Percentiles rank a stretch among this genome's conserved stretches.
These are phyloP conservation scores for Juncus effusus DNA, from an alignment of 176 grass and related monocot species.

Conservation along the genomic window DNA sequence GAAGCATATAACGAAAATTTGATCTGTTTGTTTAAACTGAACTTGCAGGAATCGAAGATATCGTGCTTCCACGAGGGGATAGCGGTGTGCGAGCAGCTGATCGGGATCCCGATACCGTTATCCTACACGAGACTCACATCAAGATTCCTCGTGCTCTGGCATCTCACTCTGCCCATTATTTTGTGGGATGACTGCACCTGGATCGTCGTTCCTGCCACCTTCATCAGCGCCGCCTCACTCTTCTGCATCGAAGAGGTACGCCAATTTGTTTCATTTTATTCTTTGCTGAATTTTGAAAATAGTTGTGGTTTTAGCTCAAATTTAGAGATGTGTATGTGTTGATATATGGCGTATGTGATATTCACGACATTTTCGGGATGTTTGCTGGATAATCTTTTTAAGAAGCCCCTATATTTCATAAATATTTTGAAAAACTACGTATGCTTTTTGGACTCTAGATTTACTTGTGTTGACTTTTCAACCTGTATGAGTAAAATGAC, in stretches of 20 bases:
- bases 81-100: conserved; percentile 67
- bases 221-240: conserved; percentile 80
- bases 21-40: background rate
- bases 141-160: conserved; percentile 92
- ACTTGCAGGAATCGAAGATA: conserved; percentile 69
- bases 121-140: conserved; percentile 90
- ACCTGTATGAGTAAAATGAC: too few species aligned
- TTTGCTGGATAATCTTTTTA: background rate
- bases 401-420: too few species aligned
- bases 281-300: background rate
- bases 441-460: too few species aligned
- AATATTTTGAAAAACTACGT: too few species aligned
- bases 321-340: background rate
- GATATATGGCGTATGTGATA: background rate
- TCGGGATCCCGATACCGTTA: conserved; percentile 75
- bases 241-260: conserved; percentile 99
- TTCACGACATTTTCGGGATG: background rate
- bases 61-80: conserved; percentile 90
- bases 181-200: conserved; percentile 94
- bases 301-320: background rate
- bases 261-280: conserved; percentile 7
- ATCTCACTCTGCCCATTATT: conserved; percentile 87
- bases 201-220: conserved; percentile 92
- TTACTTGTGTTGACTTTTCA: too few species aligned
- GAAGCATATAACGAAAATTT: too few species aligned